Percentiles rank a stretch among this genome's conserved stretches.
Conservation (phyloP, 2,329 filamentous ascomycete species). For the Pyrenochaeta sp. region DNA sequence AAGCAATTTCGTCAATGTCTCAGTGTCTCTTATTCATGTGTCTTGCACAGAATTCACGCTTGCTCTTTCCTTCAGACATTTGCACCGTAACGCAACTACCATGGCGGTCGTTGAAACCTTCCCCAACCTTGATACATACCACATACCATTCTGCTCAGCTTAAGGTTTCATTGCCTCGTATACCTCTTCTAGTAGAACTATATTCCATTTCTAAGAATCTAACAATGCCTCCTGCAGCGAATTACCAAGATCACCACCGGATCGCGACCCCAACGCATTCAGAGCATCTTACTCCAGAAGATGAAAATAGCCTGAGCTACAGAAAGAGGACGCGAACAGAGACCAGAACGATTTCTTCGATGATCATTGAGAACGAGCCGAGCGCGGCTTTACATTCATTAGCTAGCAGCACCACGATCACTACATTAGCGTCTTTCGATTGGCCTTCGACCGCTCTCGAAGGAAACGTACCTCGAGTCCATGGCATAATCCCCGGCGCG, state of each 20-base stretch:
- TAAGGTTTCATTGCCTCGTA: background rate
- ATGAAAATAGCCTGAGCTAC: background rate
- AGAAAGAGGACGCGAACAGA: background rate
- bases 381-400: background rate
- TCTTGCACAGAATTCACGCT: slow-evolving; percentile 2
- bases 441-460: background rate
- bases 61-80: background rate
- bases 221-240: background rate
- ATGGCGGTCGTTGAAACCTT: background rate
- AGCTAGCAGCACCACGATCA: background rate
- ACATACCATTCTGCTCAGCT: background rate
- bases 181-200: background rate
- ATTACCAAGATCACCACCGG: background rate
- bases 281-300: background rate
- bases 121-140: background rate
- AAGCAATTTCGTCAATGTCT: background rate
- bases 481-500: background rate
- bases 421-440: background rate
- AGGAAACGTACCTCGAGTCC: background rate
- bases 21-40: background rate
- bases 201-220: background rate
- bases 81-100: background rate
- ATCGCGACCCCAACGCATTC: background rate
- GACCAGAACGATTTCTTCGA: background rate
- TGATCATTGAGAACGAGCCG: background rate